Base-by-base conservation (phyloP, 1,284 basidiomycete genomes). In the Leccinum variabile region DNA sequence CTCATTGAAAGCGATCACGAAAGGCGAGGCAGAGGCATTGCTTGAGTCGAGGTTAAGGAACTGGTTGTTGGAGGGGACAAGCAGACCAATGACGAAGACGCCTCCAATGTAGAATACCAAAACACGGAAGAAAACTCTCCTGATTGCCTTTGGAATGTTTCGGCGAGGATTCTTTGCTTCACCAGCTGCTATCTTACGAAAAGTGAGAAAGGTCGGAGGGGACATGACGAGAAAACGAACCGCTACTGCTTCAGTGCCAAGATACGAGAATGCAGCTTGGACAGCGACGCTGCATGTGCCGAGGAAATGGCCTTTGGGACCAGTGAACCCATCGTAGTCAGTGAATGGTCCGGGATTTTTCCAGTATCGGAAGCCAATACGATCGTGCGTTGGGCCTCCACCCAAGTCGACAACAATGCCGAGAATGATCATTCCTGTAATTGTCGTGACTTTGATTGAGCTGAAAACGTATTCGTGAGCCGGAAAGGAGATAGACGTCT, bases 181-280 rank as follows among this genome's bases (percentile, higher is more conserved):
- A 16, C 80, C 81, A 32, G 84, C 84, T 10, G 85, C 82, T 49
- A 88, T 77, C 71, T 72, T 25, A 1, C 3, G 2, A 46, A 16
- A 7, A 35, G 57, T 67, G 35, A 63, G 49, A 28, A 14, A 11
- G 16, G 22, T 54, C 0, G 57, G 32, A 32, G 9, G 8, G 3
- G 4, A 1, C 0, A 5, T 1, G n/a, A 5, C 1, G 5, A 41
- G 14, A 35, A 57, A 11, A 73, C 72, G 58, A 58, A 73, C 71
- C 22, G 84, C 85, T 33, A 87, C 82, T 59, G 85, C 81, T 69
- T 88, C 87, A 2, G 84, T 84, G 64, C 86, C 82, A 60, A 81
- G 77, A 70, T 80, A 86, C 16, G 80, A 81, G 75, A 87, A 87
- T 46, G 66, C 76, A 25, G 69, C 76, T 67, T 75, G 74, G 4